Evolutionary conservation across 176 grass and related monocot genomes (phyloP).

Genomic region (Oryza longistaminata): DNA sequence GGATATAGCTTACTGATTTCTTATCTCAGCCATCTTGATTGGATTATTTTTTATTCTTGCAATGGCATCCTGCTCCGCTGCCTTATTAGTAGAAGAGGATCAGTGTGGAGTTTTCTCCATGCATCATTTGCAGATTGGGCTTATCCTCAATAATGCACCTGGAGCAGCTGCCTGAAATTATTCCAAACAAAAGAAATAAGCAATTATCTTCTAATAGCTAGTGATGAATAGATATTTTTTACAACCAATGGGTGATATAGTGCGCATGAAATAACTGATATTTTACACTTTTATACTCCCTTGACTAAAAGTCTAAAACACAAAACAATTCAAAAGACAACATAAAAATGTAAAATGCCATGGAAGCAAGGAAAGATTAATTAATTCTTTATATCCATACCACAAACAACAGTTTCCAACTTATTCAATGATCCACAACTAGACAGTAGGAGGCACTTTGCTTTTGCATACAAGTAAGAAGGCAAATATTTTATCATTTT

Average conservation of each 20-base stretch:
- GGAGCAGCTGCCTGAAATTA: constrained; percentile 51
- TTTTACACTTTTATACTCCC: background rate
- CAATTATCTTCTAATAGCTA: background rate
- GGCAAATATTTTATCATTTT: background rate
- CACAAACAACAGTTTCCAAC: background rate
- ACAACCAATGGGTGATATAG: background rate
- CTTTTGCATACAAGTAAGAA: background rate
- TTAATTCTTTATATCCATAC: background rate
- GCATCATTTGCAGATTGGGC: constrained; percentile 89
- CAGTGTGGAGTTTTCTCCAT: constrained; percentile 95
- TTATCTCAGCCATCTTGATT: constrained; percentile 95
- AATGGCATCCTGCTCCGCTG: constrained; percentile 89
- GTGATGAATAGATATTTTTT: background rate
- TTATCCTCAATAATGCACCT: constrained; percentile 93
- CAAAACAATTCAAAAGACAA: background rate
- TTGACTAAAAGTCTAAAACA: background rate
- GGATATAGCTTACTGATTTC: constrained; percentile 74
- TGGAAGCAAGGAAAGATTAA: background rate
- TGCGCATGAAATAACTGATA: background rate
- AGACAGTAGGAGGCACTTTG: background rate
- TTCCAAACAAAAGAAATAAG: constrained; percentile 12
- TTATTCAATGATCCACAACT: background rate
- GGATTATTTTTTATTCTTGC: constrained; percentile 98
- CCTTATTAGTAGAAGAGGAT: constrained; percentile 94
- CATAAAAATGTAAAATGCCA: background rate